Conservation (phyloP, 2,329 filamentous ascomycete genomes). For the Tolypocladium album region DNA sequence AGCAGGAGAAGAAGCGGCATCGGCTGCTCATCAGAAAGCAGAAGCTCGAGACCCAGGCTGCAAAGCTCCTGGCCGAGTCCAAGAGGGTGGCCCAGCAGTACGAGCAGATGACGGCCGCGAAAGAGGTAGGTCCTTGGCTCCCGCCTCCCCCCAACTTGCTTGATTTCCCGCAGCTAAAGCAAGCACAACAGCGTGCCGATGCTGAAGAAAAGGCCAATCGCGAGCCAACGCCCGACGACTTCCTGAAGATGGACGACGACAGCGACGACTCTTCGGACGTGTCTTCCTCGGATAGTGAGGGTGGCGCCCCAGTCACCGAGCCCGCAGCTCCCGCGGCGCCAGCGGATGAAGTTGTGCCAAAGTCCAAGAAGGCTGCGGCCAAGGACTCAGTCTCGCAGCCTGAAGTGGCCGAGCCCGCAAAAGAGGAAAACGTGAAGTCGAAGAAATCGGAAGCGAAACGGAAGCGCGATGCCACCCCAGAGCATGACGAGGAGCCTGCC, state of each 20-base stretch:
- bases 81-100: constrained; percentile 20
- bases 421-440: constrained; percentile 5
- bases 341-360: constrained; percentile 18
- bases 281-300: constrained; percentile 11
- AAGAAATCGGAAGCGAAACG: constrained; percentile 24
- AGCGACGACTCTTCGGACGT: constrained; percentile 4
- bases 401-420: constrained; percentile 9
- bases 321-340: constrained; percentile 10
- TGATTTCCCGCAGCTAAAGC: neutral
- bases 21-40: constrained; percentile 24
- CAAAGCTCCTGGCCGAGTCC: constrained; percentile 28
- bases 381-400: neutral
- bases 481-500: constrained; percentile 9
- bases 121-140: constrained; percentile 4
- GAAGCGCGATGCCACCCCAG: constrained; percentile 18
- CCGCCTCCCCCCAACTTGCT: neutral
- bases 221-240: constrained; percentile 4
- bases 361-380: constrained; percentile 9
- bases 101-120: constrained; percentile 9
- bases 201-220: constrained; percentile 9
- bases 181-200: constrained; percentile 7
- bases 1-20: constrained; percentile 26
- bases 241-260: constrained; percentile 1
- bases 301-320: constrained; percentile 10
- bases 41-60: constrained; percentile 28